phyloP scores from a whole-genome alignment of 2,329 filamentous ascomycete genomes.

The Podosphaera aphanis region DNA sequence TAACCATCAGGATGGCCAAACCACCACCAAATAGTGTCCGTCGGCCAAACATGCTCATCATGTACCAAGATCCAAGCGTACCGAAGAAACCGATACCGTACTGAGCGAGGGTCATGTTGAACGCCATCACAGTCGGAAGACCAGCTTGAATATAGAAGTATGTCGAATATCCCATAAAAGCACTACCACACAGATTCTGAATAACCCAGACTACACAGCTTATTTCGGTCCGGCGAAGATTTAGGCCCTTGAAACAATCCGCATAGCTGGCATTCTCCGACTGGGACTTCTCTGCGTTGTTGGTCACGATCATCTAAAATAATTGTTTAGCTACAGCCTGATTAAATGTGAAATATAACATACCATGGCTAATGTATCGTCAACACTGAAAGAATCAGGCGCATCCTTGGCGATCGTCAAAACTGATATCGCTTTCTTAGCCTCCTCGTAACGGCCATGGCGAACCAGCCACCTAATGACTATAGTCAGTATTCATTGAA shows the following conservation, averaged over 20 bases:
- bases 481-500: not conserved
- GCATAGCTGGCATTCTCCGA: conserved; percentile 50
- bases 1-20: conserved; percentile 24
- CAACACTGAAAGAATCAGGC: conserved; percentile 21
- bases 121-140: conserved; percentile 28
- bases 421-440: conserved; percentile 9
- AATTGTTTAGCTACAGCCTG: conserved; percentile 15
- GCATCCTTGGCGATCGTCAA: conserved; percentile 6
- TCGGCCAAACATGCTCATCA: conserved; percentile 36
- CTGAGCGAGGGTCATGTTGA: conserved; percentile 37
- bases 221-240: conserved; percentile 28
- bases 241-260: conserved; percentile 35
- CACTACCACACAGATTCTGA: conserved; percentile 37
- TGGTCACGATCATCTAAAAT: conserved; percentile 54
- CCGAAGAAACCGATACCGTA: conserved; percentile 35
- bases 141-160: conserved; percentile 39
- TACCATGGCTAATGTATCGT: conserved; percentile 62
- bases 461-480: conserved; percentile 7
- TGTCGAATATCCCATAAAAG: conserved; percentile 38
- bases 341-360: conserved; percentile 1
- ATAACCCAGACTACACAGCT: conserved; percentile 31
- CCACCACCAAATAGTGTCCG: conserved; percentile 40
- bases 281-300: conserved; percentile 45
- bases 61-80: conserved; percentile 41
- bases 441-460: conserved; percentile 21